Percentiles rank a stretch among this genome's conserved stretches.
phyloP scores from a whole-genome alignment of 805 yeast genomes.

The Spathaspora hagerdaliae region DNA sequence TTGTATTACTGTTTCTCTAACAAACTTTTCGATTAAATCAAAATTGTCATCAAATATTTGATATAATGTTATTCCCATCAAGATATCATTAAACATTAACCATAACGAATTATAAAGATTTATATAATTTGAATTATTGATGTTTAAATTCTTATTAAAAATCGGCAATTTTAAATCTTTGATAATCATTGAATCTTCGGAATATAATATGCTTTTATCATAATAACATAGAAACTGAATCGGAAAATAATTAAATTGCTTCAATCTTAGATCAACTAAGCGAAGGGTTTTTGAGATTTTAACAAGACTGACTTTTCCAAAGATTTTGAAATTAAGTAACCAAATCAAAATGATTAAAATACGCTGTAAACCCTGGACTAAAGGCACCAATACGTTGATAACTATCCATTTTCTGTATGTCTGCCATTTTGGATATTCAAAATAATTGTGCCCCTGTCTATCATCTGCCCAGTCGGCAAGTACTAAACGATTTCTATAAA shows the following conservation, averaged over 20 bases:
- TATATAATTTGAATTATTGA: conserved; percentile 55
- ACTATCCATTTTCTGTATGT: not conserved
- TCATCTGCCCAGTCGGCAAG: not conserved
- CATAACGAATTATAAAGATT: conserved; percentile 82
- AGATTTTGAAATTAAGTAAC: conserved; percentile 4
- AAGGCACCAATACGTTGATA: not conserved
- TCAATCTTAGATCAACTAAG: conserved; percentile 74
- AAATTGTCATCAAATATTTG: conserved; percentile 37
- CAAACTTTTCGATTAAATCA: conserved; percentile 13
- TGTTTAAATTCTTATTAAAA: conserved; percentile 32
- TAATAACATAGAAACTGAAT: conserved; percentile 64
- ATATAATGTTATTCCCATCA: conserved; percentile 64
- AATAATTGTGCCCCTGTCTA: not conserved
- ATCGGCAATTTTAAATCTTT: conserved; percentile 39
- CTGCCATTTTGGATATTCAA: not conserved
- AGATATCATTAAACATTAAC: conserved; percentile 78
- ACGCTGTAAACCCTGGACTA: conserved; percentile 2
- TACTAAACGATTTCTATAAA: conserved; percentile 9
- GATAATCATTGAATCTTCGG: conserved; percentile 34
- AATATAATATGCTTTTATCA: conserved; percentile 37
- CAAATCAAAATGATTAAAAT: conserved; percentile 1
- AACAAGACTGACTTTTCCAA: conserved; percentile 23
- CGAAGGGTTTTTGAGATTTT: conserved; percentile 60
- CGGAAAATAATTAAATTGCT: conserved; percentile 76
- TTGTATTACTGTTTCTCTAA: conserved; percentile 31